A percentile compares a stretch with the other conserved stretches of the same genome.
phyloP scores from a whole-genome alignment of 2,329 filamentous ascomycete species.

The Microdochium nivale region DNA sequence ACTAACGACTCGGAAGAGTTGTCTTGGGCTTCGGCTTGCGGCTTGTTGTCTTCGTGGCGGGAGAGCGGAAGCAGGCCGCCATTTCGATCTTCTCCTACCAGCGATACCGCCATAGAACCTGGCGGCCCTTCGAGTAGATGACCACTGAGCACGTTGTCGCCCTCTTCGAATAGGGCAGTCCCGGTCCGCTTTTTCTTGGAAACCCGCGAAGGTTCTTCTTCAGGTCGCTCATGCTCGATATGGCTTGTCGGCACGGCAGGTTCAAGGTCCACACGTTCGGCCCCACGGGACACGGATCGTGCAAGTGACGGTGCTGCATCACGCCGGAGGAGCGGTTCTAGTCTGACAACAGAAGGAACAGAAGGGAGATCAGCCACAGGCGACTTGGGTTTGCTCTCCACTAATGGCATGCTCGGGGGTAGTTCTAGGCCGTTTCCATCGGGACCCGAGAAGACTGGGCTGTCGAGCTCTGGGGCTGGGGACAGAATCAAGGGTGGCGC shows the following conservation, averaged over 20 bases:
- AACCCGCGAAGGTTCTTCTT: background rate
- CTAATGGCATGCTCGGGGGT: too few relatives aligned
- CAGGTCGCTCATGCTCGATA: background rate
- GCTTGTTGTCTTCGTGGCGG: conserved; percentile 1
- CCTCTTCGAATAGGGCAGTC: background rate
- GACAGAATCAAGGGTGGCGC: too few relatives aligned
- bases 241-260: background rate
- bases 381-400: too few relatives aligned
- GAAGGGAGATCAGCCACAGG: background rate
- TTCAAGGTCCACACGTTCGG: background rate
- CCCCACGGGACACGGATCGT: background rate
- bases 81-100: background rate
- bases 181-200: background rate
- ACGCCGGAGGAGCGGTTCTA: background rate
- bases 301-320: background rate
- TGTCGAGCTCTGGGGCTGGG: too few relatives aligned
- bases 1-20: background rate
- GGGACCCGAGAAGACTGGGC: too few relatives aligned
- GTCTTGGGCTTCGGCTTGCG: background rate
- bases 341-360: background rate
- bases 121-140: background rate
- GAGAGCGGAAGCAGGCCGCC: background rate
- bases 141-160: background rate
- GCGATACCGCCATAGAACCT: background rate
- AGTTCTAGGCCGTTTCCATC: too few relatives aligned